phyloP scores from a whole-genome alignment of 1,284 basidiomycete genomes.

The Pseudozyma tsukubaensis region DNA sequence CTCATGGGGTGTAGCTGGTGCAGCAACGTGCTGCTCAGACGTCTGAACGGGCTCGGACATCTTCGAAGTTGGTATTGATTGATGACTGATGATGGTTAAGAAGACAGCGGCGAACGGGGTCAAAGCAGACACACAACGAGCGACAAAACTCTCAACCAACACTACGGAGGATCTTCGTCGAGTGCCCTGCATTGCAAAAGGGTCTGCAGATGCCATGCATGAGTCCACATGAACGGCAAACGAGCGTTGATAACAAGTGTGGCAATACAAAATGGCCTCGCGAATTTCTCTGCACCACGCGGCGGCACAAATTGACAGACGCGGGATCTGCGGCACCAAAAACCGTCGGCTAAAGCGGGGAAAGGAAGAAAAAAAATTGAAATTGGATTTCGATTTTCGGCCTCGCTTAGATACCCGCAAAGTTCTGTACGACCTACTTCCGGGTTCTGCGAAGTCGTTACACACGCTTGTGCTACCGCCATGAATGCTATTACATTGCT shows the following conservation, averaged over 20 bases:
- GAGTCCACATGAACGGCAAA: background rate
- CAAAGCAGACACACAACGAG: too few relatives aligned
- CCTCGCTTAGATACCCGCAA: background rate
- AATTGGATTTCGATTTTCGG: background rate
- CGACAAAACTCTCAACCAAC: too few relatives aligned
- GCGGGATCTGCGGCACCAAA: background rate
- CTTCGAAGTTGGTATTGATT: background rate
- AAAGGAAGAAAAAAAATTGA: background rate
- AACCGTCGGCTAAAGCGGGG: background rate
- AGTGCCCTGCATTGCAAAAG: too few relatives aligned
- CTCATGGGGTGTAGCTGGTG: background rate
- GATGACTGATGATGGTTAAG: background rate
- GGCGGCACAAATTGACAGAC: background rate
- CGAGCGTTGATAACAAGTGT: background rate
- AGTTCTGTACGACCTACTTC: too few relatives aligned
- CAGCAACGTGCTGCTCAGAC: background rate
- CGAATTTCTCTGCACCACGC: background rate
- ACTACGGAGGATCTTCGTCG: too few relatives aligned
- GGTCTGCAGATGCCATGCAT: background rate
- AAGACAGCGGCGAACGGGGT: background rate
- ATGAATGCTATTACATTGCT: too few relatives aligned
- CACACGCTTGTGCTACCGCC: too few relatives aligned
- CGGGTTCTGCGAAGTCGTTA: too few relatives aligned
- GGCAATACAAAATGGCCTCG: background rate
- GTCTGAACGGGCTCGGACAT: background rate